phyloP scores from a whole-genome alignment of 148 eudicot species.

The Rheum nobile region DNA sequence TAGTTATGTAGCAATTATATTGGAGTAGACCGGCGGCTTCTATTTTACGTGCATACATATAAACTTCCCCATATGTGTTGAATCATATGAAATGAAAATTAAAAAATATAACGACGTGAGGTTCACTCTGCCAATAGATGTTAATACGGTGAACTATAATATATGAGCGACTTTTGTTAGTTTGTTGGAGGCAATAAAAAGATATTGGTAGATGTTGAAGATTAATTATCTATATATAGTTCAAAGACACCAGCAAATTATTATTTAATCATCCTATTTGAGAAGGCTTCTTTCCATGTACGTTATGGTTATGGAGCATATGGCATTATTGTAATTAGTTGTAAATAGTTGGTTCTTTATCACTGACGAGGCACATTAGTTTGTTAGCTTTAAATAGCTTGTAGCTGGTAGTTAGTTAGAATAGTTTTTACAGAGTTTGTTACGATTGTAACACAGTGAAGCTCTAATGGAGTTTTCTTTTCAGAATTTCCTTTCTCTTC shows the following conservation, averaged over 20 bases:
- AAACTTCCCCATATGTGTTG: background rate
- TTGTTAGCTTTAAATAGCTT: too few relatives aligned
- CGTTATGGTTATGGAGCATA: too few relatives aligned
- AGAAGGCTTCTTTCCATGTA: background rate
- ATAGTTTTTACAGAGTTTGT: too few relatives aligned
- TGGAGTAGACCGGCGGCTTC: background rate
- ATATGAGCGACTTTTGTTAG: background rate
- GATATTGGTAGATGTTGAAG: background rate
- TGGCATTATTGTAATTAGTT: too few relatives aligned
- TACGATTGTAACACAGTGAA: too few relatives aligned
- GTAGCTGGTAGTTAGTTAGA: too few relatives aligned
- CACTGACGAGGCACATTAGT: too few relatives aligned
- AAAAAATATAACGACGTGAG: background rate
- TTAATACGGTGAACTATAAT: background rate
- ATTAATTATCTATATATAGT: too few relatives aligned
- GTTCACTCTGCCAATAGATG: background rate
- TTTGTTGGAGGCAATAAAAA: background rate
- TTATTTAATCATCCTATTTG: background rate
- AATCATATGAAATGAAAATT: background rate
- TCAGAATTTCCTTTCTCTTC: too few relatives aligned
- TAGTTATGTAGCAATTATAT: background rate
- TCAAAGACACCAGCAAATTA: background rate
- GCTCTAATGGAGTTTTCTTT: too few relatives aligned
- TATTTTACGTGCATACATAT: slow-evolving; percentile 3
- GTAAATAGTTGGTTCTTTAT: too few relatives aligned